Base-by-base conservation (phyloP, 108 stramenopile species). In the Skeletonema tropicum region DNA sequence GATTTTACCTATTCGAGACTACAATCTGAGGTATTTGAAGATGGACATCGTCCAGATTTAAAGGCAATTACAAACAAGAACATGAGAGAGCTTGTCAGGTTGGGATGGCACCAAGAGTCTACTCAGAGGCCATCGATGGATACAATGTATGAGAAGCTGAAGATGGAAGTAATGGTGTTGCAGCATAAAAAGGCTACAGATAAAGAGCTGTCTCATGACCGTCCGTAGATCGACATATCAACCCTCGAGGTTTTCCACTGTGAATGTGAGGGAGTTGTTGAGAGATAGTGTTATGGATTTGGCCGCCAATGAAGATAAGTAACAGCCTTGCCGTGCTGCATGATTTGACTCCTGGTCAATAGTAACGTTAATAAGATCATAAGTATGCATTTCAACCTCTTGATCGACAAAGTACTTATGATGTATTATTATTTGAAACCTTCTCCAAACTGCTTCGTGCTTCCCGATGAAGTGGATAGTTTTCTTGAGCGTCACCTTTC, bases 91-190 rank as follows among this genome's bases (percentile, higher is more conserved):
- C 33, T 80, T 35, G 69, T 80, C 12, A 29, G 12, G 2, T 26
- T 36, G 49, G 79, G 79, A 48, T 80, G 79, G 79, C 29, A 41
- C 36, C 79, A 80, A 49, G 68, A 70, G 46, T 68, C 79, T 4
- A 35, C 10, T 10, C 41, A 74, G 30, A 59, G 79, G 31, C 79
- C 79, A 19, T 52, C 36, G 15, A 80, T 80, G 68, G 73, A 69
- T 59, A 63, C 35, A 8, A 45, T 80, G 26, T 80, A 74, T 57
- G 68, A 70, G 15, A 39, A 74, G 63, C 25, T 80, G 42, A 74
- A 60, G 57, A 41, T 12, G 3, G 61, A 67, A 25, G 70, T 73
- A 46, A 10, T 42, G 7, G 35, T 21, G 2, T 30, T 80, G 15
- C 35, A 35, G 26, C 38, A 38, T 1, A 3, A 2, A 14, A 19